phyloP scores from a whole-genome alignment of 805 yeast species.

The Cyberlindnera mississippiensis region DNA sequence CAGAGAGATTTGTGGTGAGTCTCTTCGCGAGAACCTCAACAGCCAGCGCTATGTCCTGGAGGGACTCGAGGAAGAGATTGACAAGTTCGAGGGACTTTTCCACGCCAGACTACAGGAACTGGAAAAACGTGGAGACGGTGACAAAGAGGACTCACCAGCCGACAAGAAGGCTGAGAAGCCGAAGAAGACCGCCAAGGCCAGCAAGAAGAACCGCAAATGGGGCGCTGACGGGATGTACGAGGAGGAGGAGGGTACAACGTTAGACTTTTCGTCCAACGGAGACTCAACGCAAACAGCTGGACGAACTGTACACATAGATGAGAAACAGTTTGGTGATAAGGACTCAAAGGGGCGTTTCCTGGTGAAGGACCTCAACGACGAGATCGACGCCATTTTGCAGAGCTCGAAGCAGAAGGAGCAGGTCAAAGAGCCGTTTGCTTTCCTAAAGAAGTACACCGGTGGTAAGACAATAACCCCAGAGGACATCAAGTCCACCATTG shows the following conservation, averaged over 20 bases:
- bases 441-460: conserved; percentile 59
- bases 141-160: background rate
- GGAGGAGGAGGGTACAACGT: conserved; percentile 33
- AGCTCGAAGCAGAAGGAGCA: conserved; percentile 26
- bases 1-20: conserved; percentile 30
- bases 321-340: conserved; percentile 37
- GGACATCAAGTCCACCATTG: conserved; percentile 63
- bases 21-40: conserved; percentile 24
- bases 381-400: conserved; percentile 39
- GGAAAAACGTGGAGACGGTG: conserved; percentile 9
- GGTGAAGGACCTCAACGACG: conserved; percentile 57
- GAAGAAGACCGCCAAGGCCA: conserved; percentile 17
- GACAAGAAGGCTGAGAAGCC: background rate
- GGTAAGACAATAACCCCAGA: conserved; percentile 61
- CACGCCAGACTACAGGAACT: conserved; percentile 32
- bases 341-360: conserved; percentile 55
- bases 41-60: conserved; percentile 28
- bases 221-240: conserved; percentile 59
- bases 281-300: background rate
- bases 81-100: conserved; percentile 37
- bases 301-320: conserved; percentile 23
- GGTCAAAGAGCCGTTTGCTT: conserved; percentile 46
- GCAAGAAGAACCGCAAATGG: conserved; percentile 58
- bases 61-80: conserved; percentile 32
- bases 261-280: conserved; percentile 52